phyloP scores from a whole-genome alignment of 2,329 filamentous ascomycete genomes.

The Cercospora sp. region DNA sequence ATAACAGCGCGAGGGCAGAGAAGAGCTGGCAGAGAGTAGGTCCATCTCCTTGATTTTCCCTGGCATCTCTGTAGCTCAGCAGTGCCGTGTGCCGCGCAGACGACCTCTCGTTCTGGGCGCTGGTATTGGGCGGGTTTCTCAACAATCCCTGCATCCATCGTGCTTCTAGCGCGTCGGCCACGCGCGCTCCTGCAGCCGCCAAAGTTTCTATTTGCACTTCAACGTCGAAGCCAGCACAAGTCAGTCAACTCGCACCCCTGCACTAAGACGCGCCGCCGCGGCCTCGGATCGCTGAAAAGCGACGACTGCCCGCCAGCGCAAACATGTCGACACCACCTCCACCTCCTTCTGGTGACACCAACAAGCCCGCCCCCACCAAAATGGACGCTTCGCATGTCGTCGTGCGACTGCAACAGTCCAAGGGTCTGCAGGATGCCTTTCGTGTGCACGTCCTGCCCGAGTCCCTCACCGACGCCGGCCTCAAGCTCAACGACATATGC shows the following conservation, averaged over 20 bases:
- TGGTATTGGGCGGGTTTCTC: not conserved
- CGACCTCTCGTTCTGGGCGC: not conserved
- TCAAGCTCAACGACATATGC: conserved; percentile 61
- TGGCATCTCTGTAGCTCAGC: not conserved
- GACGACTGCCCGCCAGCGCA: not conserved
- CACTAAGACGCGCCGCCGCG: not conserved
- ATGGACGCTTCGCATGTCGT: conserved; percentile 46
- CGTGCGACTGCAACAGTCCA: conserved; percentile 47
- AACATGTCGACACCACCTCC: conserved; percentile 1
- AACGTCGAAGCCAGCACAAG: not conserved
- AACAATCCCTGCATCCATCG: not conserved
- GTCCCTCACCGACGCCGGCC: conserved; percentile 55
- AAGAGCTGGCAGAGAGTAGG: not conserved
- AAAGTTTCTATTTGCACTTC: not conserved
- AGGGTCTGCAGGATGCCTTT: conserved; percentile 56
- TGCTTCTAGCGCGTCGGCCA: not conserved
- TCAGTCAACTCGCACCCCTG: not conserved
- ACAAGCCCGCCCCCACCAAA: not conserved
- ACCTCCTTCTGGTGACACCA: not conserved
- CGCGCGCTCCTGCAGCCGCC: not conserved
- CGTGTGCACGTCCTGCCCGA: conserved; percentile 59
- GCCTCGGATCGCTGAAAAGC: not conserved
- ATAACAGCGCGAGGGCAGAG: not conserved
- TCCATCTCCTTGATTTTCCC: not conserved
- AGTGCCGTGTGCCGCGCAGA: not conserved